A percentile compares a stretch with the other conserved stretches of the same genome.
Conservation (phyloP, 2,329 filamentous ascomycete species). For the Talaromyces sp. region DNA sequence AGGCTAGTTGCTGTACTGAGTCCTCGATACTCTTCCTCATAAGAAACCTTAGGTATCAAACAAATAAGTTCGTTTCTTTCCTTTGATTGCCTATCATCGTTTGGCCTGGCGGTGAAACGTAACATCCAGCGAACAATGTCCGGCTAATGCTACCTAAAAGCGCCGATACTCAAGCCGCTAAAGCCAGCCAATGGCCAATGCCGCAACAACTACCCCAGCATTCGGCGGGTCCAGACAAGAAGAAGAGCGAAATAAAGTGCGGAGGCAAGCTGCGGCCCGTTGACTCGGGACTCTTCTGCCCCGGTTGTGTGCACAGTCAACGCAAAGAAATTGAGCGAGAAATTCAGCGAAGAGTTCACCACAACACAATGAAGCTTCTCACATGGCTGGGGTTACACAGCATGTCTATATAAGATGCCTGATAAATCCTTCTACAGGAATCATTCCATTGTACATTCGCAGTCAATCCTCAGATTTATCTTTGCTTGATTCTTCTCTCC, state of each 20-base stretch:
- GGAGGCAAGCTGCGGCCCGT: neutral
- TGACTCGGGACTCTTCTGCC: neutral
- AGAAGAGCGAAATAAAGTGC: constrained; percentile 6
- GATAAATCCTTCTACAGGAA: neutral
- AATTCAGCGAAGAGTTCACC: neutral
- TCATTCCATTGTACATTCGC: neutral
- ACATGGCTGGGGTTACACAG: neutral
- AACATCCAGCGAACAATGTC: neutral
- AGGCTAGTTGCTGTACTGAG: neutral
- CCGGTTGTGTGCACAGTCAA: neutral
- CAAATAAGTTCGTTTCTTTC: neutral
- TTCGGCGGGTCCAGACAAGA: neutral
- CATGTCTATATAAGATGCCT: constrained; percentile 5
- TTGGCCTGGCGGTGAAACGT: neutral
- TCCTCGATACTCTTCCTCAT: neutral
- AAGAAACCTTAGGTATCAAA: neutral
- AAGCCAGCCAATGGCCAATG: neutral
- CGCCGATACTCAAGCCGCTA: neutral
- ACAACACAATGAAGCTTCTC: neutral
- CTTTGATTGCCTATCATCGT: neutral
- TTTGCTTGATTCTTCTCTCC: neutral
- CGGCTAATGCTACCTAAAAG: neutral
- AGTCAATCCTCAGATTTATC: neutral
- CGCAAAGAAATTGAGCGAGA: constrained; percentile 7
- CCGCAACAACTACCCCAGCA: neutral